These are phyloP conservation scores for Tricholomella constricta DNA, from an alignment of 768 basidiomycete species.

Conservation along the genomic window DNA sequence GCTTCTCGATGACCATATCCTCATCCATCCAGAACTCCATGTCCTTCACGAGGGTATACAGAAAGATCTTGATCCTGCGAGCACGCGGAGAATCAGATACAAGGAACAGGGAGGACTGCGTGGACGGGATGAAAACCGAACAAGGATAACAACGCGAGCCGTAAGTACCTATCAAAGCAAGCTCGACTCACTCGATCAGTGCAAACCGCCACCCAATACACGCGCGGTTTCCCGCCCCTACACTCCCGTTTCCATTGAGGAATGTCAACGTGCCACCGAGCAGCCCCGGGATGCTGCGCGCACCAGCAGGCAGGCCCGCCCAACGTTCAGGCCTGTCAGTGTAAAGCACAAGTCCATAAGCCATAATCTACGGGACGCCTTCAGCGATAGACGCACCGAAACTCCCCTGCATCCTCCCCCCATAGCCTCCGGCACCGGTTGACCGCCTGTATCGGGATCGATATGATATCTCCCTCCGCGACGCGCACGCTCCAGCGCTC, in stretches of 20 bases:
- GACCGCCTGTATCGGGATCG: constrained; percentile 59
- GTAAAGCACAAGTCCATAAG: no score
- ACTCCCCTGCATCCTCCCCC: constrained; percentile 66
- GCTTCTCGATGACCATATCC: constrained; percentile 60
- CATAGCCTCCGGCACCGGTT: constrained; percentile 58
- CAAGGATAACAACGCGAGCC: no score
- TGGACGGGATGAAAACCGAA: no score
- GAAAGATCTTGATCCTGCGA: constrained; percentile 61
- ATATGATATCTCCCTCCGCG: constrained; percentile 54
- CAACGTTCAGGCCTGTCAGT: constrained; percentile 54
- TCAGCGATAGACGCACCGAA: constrained; percentile 49
- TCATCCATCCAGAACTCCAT: constrained; percentile 55
- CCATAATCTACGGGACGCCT: no score
- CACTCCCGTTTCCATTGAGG: constrained; percentile 53
- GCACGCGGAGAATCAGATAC: constrained; percentile 13
- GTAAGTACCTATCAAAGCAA: no score
- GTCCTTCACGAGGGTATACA: constrained; percentile 59
- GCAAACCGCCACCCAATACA: constrained; percentile 68
- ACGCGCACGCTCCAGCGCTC: constrained; percentile 36
- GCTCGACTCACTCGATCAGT: constrained; percentile 60
- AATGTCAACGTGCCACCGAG: constrained; percentile 59
- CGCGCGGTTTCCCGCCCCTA: constrained; percentile 52
- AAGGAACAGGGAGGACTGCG: constrained; percentile 19
- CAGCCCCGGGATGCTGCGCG: constrained; percentile 48
- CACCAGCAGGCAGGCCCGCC: constrained; percentile 39